A percentile compares a stretch with the other conserved stretches of the same genome.
These are phyloP conservation scores for Penicillium cinerascens DNA, from an alignment of 495 filamentous ascomycete species.

Conservation along the genomic window DNA sequence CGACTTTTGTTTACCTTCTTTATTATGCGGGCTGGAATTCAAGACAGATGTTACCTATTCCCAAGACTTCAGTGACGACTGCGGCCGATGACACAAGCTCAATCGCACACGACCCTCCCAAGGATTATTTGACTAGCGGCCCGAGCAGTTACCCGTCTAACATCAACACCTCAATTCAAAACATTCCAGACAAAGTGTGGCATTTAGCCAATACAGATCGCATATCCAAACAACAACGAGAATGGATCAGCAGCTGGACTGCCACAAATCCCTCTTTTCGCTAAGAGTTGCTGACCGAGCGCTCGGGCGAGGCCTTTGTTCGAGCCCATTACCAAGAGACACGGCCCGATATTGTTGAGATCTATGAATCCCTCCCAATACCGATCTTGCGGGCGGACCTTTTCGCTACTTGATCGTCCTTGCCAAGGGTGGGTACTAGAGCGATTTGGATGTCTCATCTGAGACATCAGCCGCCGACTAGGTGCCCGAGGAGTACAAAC, in stretches of 20 bases:
- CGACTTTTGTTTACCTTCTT: background rate
- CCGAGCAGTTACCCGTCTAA: background rate
- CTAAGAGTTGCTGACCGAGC: slow-evolving; percentile 36
- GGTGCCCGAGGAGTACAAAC: slow-evolving; percentile 48
- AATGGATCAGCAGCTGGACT: slow-evolving; percentile 26
- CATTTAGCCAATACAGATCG: slow-evolving; percentile 17
- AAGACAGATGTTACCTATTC: background rate
- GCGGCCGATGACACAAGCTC: background rate
- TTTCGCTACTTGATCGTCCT: slow-evolving; percentile 57
- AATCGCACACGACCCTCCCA: background rate
- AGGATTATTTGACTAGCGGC: background rate
- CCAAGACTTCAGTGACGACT: background rate
- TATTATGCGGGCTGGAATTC: background rate
- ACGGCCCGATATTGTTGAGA: slow-evolving; percentile 38
- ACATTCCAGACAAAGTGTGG: slow-evolving; percentile 25
- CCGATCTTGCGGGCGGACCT: slow-evolving; percentile 54
- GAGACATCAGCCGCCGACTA: slow-evolving; percentile 47
- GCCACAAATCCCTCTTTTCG: slow-evolving; percentile 21
- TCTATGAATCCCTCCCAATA: slow-evolving; percentile 39
- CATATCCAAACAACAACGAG: slow-evolving; percentile 20
- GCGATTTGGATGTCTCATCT: slow-evolving; percentile 57
- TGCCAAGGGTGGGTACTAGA: slow-evolving; percentile 55
- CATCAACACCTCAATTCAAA: background rate
- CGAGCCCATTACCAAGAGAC: slow-evolving; percentile 23
- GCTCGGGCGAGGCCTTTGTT: slow-evolving; percentile 24